Evolutionary conservation across 805 yeast genomes (phyloP).

Genomic region (Starmerella bombicola): DNA sequence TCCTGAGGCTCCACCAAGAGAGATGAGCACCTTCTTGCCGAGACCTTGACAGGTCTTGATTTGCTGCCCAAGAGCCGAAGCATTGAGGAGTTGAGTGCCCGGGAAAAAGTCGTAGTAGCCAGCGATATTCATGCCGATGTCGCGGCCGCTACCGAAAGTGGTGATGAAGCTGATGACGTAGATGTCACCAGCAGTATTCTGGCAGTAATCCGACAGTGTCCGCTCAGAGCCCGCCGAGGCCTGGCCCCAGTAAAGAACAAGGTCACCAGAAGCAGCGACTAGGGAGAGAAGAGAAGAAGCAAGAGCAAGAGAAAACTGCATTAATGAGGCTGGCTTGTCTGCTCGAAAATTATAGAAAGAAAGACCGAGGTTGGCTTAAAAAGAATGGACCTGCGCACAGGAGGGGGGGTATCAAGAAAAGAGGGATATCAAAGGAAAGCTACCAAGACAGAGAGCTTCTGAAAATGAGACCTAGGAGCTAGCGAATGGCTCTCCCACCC

Average conservation of each 20-base stretch:
- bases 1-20: constrained; percentile 65
- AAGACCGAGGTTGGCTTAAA: too few species aligned
- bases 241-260: constrained; percentile 88
- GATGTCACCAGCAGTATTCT: constrained; percentile 49
- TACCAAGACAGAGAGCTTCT: too few species aligned
- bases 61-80: constrained; percentile 44
- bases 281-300: constrained; percentile 3
- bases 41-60: constrained; percentile 59
- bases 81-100: constrained; percentile 35
- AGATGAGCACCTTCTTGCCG: constrained; percentile 69
- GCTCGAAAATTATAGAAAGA: too few species aligned
- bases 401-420: too few species aligned
- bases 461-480: too few species aligned
- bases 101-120: constrained; percentile 30
- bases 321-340: too few species aligned
- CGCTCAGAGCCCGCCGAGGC: constrained; percentile 51
- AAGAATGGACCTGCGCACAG: too few species aligned
- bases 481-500: too few species aligned
- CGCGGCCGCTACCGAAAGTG: constrained; percentile 38
- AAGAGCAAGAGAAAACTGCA: constrained; percentile 8
- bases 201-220: constrained; percentile 47
- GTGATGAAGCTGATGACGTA: constrained; percentile 55
- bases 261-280: constrained; percentile 37
- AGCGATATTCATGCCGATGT: constrained; percentile 43
- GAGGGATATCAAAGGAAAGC: too few species aligned